Base-by-base conservation (phyloP, 441 rosid genomes). In the Populus tomentosa region DNA sequence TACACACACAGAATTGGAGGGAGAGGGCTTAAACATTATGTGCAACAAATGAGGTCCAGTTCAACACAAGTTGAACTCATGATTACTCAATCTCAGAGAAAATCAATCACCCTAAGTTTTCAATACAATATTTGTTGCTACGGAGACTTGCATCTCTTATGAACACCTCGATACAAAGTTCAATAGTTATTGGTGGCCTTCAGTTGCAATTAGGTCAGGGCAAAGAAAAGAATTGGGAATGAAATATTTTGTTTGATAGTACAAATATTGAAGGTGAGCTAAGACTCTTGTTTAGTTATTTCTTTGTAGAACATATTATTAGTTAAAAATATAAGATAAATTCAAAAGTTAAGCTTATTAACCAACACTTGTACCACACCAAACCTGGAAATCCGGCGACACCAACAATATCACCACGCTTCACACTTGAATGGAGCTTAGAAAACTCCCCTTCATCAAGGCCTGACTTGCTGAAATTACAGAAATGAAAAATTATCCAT, bases 331-430 rank as follows among this genome's bases (percentile, higher is more conserved):
- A 0, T 67, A 46, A n/a, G 56, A 65, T 1, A 30, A 64, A 81
- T 30, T 35, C 1, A 70, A 23, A 23, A 24, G 67, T 75, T 11
- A 71, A 68, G 36, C 26, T 65, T 80, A 63, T 46, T 32, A 70
- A 24, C 28, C 38, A 53, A 33, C 21, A 71, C 14, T 42, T 62
- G 10, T 23, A 56, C 65, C 24, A 59, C 59, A 16, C 56, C 82
- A 68, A 82, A 94, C 98, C 98, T 88, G 97, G 98, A 85, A 92
- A 94, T 33, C 98, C 98, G 53, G 83, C 78, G 72, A 92, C 85
- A 74, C 98, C 98, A 81, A 92, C 92, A 66, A 94, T 77, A 83
- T 94, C 98, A 73, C 98, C 97, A 79, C 93, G 95, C 86, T 92
- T 94, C 86, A 86, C 91, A 50, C 80, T 78, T 32, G 87, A 80